Base-by-base conservation (phyloP, 2,329 filamentous ascomycete species). In the Hortaea sp. region DNA sequence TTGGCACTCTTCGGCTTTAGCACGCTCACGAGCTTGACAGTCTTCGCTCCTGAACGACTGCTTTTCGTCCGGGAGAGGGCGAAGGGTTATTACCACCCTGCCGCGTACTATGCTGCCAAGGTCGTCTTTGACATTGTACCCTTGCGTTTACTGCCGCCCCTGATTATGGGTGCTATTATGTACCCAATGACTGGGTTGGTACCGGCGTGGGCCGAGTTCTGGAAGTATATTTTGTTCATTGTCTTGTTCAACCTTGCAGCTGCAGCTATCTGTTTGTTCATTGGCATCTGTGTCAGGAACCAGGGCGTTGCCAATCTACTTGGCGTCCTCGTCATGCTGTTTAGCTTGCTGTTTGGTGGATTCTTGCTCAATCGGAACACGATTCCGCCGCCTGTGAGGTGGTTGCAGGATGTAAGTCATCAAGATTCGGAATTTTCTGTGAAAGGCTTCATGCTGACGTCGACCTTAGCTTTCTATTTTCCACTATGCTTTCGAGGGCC, bases 51-150 rank as follows among this genome's bases (percentile, higher is more conserved):
- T 0, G 92, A 98, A 66, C 78, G 92, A 39, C 77, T 95, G 6
- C 71, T 98, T 34, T 98, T 98, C 63, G 82, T 94, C 7, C 80
- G 92, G 42, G 92, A 98, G 66, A 78, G 92, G 53, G 92, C 92
- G 34, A 98, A 98, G 63, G 90, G 92, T 1, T 98, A 98, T 68
- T 98, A 98, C 65, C 78, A 85, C 0, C 92, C 92, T 0, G 75
- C 94, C 43, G 94, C 90, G 0, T 98, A 98, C 68, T 98, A 97
- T 63, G 75, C 85, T 0, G 84, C 89, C 58, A 98, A 98, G 70
- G 85, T 97, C n/a, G 69, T 95, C n/a, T 97, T 98, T 63, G 92
- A 98, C 63, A 90, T 98, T 54, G 77, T 98, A 9, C 92, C 92
- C 3, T 74, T 98, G n/a, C 81, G 92, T 42, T 82, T 98, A 46